Base-by-base conservation (phyloP, 2,329 filamentous ascomycete species). In the Ceratocystis smalleyi region DNA sequence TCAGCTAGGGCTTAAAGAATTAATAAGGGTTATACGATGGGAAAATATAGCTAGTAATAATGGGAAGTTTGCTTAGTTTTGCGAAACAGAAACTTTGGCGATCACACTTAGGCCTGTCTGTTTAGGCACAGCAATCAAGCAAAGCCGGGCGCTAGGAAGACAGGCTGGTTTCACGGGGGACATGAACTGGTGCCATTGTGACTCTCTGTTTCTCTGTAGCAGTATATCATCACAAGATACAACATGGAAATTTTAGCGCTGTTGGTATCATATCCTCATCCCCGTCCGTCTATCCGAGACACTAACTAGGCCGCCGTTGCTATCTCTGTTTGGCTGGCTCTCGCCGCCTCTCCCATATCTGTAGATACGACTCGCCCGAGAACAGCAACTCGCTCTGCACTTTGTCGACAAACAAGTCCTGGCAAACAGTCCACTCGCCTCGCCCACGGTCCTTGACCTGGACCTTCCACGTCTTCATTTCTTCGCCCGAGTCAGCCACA, bases 391-490 rank as follows among this genome's bases (percentile, higher is more conserved):
- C 92, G 68, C 83, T 88, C 74, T 92, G 87, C 22, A 94, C 88
- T 74, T 86, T 86, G 72, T 96, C 89, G 5, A 99, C 92, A 72
- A 87, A 96, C 69, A 99, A 73, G 76, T 99, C 94, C 77, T 99
- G 94, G 64, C 91, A 87, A 66, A 95, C 88, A 63, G 95, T 83
- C 94, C 94, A 99, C 73, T 95, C 88, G 43, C 88, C 87, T 24
- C 86, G 81, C 27, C 84, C 86, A 71, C 89, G 87, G 72, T 96
- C 89, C 70, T 85, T 81, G 61, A 99, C 76, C 77, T 99, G 94
- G 24, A 91, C 90, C 73, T 95, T 91, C 91, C 94, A 99, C 12
- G 91, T 89, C 73, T 95, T 95, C 66, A 78, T 78, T 76, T 89
- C 88, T 75, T 96, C 91, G 55, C 85, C 89, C 69, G 90, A 91